These are phyloP conservation scores for Ceratobasidium sp. DNA, from an alignment of 1,284 basidiomycete genomes.

Conservation along the genomic window DNA sequence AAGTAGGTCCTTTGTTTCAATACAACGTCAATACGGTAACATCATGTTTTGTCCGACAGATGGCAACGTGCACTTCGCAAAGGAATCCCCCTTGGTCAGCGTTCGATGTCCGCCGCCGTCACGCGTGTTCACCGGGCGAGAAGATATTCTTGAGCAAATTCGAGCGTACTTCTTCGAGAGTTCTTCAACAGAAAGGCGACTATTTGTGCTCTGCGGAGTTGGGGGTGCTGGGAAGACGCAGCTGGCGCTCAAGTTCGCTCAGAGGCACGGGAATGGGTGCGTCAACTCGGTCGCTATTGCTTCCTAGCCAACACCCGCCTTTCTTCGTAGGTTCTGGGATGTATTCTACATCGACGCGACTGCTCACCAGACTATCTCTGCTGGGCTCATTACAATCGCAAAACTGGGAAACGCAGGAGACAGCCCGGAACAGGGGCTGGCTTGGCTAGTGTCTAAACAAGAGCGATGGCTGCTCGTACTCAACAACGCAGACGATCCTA, in stretches of 20 bases:
- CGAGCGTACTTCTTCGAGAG: background rate
- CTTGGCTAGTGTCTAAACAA: conserved; percentile 17
- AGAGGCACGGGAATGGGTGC: background rate
- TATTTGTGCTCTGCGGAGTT: conserved; percentile 24
- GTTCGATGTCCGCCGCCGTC: background rate
- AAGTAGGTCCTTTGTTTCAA: background rate
- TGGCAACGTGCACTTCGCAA: too few relatives aligned
- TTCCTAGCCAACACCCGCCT: too few relatives aligned
- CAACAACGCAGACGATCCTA: conserved; percentile 10
- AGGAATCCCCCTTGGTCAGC: background rate
- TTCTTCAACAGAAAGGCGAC: background rate
- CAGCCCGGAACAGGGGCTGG: conserved; percentile 1
- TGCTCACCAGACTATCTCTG: background rate
- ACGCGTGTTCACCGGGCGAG: background rate
- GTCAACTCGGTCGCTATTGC: too few relatives aligned
- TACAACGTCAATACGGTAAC: too few relatives aligned
- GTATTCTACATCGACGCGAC: conserved; percentile 31
- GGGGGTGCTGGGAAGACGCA: conserved; percentile 33
- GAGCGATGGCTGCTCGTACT: conserved; percentile 15
- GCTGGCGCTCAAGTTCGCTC: conserved; percentile 11
- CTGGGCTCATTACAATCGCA: background rate
- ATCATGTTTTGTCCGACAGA: too few relatives aligned
- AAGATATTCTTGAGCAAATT: background rate
- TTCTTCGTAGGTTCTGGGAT: conserved; percentile 4
- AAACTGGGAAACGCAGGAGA: background rate